Evolutionary conservation across 805 yeast species (phyloP), one percentile per base, ranked within the genome.

Genomic region (Tetrapisispora fleetii): DNA sequence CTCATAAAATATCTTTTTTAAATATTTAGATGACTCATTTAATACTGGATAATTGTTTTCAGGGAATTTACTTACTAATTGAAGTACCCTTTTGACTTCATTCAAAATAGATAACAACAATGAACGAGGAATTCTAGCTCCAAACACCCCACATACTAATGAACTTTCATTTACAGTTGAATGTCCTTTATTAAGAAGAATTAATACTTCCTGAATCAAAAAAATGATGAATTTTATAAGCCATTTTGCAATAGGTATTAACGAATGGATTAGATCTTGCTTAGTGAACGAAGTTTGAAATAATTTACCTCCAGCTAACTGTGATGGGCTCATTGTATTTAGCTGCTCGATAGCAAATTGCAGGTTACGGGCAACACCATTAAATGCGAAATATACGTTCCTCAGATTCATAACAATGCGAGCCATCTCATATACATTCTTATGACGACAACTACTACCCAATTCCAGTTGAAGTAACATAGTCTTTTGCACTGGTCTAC

Each of bases 161-260:
- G 78, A 71, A 51, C 58, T 62, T 53, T 50, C 60, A 45, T 48
- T 58, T 3, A 17, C 13, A 30, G 44, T n/a, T 18, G 48, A 57
- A 8, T 45, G 40, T 2, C 35, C 47, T 4, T 56, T 49, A 43
- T 47, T 71, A 47, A 53, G 57, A 27, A 81, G 56, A 33, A 80
- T 76, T 22, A 82, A 59, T 33, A 84, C 65, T 54, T 91, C 95
- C 63, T 90, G 95, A 48, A 81, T 78, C 38, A 86, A 62, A 52
- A 78, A 80, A 1, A 83, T 78, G 48, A 87, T 72, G 51, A 87
- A 78, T 60, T 89, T 96, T 32, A 87, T 76, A 54, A 86, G 76
- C 96, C 97, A 91, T 57, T 87, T 78, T 9, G 85, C 79, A 37
- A 84, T 78, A 0, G 97, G 97, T n/a, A 86, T 65, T 11, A 81